Evolutionary conservation across 1,284 basidiomycete species (phyloP), one percentile per base, ranked within the genome.

Genomic region (Moniliophthora roreri): DNA sequence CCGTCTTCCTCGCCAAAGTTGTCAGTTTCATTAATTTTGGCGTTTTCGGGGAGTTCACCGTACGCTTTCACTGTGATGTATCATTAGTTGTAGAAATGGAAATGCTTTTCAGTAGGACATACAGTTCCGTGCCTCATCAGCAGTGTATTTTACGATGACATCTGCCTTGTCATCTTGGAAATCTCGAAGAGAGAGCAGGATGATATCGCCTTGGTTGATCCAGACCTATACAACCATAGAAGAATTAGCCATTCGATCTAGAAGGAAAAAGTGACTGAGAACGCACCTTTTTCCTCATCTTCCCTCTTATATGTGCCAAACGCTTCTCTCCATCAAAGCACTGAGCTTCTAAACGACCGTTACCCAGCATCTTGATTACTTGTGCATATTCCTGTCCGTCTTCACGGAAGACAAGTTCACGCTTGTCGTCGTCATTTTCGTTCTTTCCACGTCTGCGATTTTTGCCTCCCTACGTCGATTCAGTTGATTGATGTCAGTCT

Each of bases 161-260:
- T 99, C 97, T 28, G 95, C 97, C 73, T 98, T 98, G 74, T 94
- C 95, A 66, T 99, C 97, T 72, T 99, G 96, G 84, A 99, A 99
- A 53, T 99, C 97, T 63, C 97, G 92, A 50, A 99, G 81, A 26
- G 96, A 99, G 37, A 99, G 79, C 41, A 99, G 80, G 58, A 99
- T 89, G 69, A 99, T 98, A 68, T 99, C 97, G 63, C 97, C 97
- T 65, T 95, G 93, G 69, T 97, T 97, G 73, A 99, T 99, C 97
- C 97, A 99, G 64, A 99, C 95, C 95, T 97, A 63, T 8, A 37
- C 8, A 24, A 23, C 20, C 16, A 20, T 13, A 28, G 8, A 46
- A 28, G 10, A 48, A 44, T 1, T 39, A 35, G 39, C 18, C 35
- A n/a, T 42, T 32, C 18, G 11, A 48, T n/a, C 34, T 49, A 51